A percentile compares a stretch with the other conserved stretches of the same genome.
Conservation (phyloP, 2,329 filamentous ascomycete genomes). For the Neonectria ditissima region DNA sequence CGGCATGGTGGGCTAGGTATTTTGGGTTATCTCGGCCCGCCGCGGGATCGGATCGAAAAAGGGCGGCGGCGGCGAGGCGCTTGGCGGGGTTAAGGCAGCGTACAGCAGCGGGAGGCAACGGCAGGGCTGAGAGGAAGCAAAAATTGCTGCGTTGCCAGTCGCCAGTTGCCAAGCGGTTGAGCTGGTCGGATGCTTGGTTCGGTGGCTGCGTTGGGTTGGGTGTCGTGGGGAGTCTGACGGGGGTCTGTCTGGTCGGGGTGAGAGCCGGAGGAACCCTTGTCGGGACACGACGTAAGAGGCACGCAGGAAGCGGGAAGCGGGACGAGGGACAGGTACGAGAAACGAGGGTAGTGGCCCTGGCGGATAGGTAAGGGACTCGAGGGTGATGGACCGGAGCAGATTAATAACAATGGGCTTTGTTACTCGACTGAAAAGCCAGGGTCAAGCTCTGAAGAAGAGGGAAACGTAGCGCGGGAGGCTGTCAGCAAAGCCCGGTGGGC, state of each 20-base stretch:
- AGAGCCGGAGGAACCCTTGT: conserved; percentile 27
- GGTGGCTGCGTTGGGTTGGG: conserved; percentile 5
- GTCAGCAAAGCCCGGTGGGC: conserved; percentile 12
- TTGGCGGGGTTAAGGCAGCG: conserved; percentile 15
- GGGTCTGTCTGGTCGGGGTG: conserved; percentile 14
- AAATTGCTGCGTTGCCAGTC: conserved; percentile 1
- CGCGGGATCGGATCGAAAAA: conserved; percentile 17
- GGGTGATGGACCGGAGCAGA: neutral
- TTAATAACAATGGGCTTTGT: neutral
- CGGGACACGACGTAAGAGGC: conserved; percentile 12
- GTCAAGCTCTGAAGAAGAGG: neutral
- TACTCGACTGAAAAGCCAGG: conserved; percentile 9
- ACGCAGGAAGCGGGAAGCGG: neutral
- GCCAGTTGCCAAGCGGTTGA: neutral
- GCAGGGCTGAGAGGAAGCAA: conserved; percentile 15
- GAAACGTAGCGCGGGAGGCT: conserved; percentile 7
- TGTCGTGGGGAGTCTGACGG: conserved; percentile 22
- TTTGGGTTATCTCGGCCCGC: conserved; percentile 30
- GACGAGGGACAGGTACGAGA: conserved; percentile 6
- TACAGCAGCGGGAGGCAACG: conserved; percentile 2
- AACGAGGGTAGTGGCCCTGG: neutral
- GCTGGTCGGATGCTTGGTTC: conserved; percentile 18
- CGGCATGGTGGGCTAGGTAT: conserved; percentile 40
- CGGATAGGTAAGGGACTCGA: neutral
- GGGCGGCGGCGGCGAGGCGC: conserved; percentile 10